A percentile compares a stretch with the other conserved stretches of the same genome.
phyloP scores from a whole-genome alignment of 1,284 basidiomycete genomes.

The Pseudozyma sp. region DNA sequence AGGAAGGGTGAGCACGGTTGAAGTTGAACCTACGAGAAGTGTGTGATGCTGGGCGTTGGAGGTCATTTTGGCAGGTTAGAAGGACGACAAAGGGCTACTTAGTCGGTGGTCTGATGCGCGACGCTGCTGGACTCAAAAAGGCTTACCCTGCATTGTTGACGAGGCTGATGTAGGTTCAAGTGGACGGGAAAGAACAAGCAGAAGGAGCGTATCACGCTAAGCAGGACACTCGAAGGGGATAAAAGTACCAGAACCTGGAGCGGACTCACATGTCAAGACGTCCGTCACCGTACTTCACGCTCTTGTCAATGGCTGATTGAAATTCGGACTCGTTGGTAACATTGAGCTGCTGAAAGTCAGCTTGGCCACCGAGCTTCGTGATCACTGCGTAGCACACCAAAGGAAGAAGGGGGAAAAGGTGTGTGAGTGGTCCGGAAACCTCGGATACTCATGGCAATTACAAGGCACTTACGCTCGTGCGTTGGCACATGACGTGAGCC shows the following conservation, averaged over 20 bases:
- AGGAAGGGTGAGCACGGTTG: neutral
- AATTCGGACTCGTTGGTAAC: conserved; percentile 48
- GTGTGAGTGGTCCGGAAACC: neutral
- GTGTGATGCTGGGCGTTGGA: conserved; percentile 7
- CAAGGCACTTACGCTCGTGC: conserved; percentile 16
- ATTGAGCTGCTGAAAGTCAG: conserved; percentile 47
- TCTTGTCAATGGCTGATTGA: conserved; percentile 29
- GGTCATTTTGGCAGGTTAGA: too few species aligned
- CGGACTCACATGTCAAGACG: conserved; percentile 26
- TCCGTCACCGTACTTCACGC: conserved; percentile 24
- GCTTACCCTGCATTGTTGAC: conserved; percentile 36
- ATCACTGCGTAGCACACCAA: conserved; percentile 20
- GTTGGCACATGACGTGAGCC: conserved; percentile 37
- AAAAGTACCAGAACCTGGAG: too few species aligned
- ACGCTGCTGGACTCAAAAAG: too few species aligned
- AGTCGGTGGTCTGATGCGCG: too few species aligned
- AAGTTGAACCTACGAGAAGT: conserved; percentile 3
- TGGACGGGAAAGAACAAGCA: neutral
- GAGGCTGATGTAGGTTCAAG: conserved; percentile 13
- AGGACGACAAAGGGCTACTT: too few species aligned
- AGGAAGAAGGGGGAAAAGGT: neutral
- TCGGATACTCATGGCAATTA: neutral
- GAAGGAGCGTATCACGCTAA: neutral
- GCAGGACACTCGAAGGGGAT: too few species aligned
- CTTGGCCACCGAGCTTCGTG: conserved; percentile 34